Evolutionary conservation across 208 protist species (phyloP), one percentile per base, ranked within the genome.

Genomic region (Acanthamoeba sp.): DNA sequence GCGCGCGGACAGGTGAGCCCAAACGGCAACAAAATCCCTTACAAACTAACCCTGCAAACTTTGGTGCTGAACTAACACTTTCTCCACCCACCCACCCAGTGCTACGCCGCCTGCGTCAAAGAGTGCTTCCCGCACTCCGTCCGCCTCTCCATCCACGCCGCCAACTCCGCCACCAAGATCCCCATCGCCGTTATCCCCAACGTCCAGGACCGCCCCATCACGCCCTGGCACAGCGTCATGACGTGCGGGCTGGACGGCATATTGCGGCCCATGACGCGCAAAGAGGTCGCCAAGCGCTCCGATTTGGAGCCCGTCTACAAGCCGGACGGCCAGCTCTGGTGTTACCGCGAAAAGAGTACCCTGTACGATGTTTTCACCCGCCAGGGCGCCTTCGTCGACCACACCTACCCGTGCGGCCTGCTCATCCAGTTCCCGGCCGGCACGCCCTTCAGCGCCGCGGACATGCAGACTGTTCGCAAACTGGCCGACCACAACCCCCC

Each of bases 61-160:
- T 62, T 62, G 22, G n/a, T n/a, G 55, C 55, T 29, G 7, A 62
- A 62, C n/a, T n/a, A n/a, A n/a, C n/a, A n/a, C 55, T 62, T 62
- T 62, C 27, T 62, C 55, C 55, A 62, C 27, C 55, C 55, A 62
- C 55, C 55, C 52, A 57, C 52, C 45, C 52, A 62, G 55, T 62
- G 55, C 55, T 62, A 62, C 55, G 55, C 55, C 55, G 55, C 55
- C 55, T 62, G 55, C 27, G 27, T 62, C 55, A 62, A 62, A 62
- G 55, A 62, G 55, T 62, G 5, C 1, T 62, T 62, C 55, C 55
- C 55, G 55, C 55, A 62, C 55, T 62, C 55, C 55, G 55, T 62
- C 55, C 69, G 69, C 69, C 38, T 80, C 18, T 80, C 69, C 36
- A 80, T 80, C 69, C 69, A 80, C 69, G 55, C 55, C 55, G 55